A percentile compares a stretch with the other conserved stretches of the same genome.
phyloP scores from a whole-genome alignment of 768 basidiomycete species.

The Amanita phalloides region DNA sequence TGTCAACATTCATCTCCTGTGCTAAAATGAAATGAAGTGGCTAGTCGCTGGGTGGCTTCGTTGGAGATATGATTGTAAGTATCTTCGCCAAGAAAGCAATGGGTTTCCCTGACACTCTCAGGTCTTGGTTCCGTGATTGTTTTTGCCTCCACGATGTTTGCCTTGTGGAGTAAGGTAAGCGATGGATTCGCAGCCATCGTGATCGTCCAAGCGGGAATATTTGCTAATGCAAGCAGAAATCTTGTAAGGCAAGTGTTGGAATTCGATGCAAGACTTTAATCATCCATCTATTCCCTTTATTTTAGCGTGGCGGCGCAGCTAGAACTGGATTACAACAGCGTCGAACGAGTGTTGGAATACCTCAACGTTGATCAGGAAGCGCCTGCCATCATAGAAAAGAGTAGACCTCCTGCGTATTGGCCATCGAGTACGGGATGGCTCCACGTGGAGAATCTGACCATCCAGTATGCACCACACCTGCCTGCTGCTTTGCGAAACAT shows the following conservation, averaged over 20 bases:
- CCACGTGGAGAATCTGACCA: conserved; percentile 44
- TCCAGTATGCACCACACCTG: conserved; percentile 54
- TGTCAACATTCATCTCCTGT: conserved; percentile 1
- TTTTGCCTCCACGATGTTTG: conserved; percentile 58
- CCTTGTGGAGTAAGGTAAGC: conserved; percentile 42
- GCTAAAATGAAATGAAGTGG: conserved; percentile 34
- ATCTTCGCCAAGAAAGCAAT: not conserved
- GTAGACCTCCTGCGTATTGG: conserved; percentile 64
- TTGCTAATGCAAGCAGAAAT: conserved; percentile 57
- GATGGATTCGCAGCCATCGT: conserved; percentile 61
- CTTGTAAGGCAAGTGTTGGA: conserved; percentile 37
- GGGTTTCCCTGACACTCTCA: conserved; percentile 11
- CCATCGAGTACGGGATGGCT: conserved; percentile 50
- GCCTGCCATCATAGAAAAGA: conserved; percentile 42
- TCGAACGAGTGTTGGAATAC: conserved; percentile 67
- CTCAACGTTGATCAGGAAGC: conserved; percentile 60
- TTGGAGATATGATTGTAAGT: conserved; percentile 65
- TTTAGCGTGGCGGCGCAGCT: conserved; percentile 54
- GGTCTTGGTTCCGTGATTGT: conserved; percentile 66
- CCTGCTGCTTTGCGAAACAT: conserved; percentile 47
- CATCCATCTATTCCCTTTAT: not conserved
- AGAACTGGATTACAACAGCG: conserved; percentile 66
- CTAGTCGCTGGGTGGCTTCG: conserved; percentile 59
- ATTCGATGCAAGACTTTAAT: not conserved
- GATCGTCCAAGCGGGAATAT: conserved; percentile 59